A percentile compares a stretch with the other conserved stretches of the same genome.
Evolutionary conservation across 306 rosid genomes (phyloP).

Genomic region (Lathyrus sativus): DNA sequence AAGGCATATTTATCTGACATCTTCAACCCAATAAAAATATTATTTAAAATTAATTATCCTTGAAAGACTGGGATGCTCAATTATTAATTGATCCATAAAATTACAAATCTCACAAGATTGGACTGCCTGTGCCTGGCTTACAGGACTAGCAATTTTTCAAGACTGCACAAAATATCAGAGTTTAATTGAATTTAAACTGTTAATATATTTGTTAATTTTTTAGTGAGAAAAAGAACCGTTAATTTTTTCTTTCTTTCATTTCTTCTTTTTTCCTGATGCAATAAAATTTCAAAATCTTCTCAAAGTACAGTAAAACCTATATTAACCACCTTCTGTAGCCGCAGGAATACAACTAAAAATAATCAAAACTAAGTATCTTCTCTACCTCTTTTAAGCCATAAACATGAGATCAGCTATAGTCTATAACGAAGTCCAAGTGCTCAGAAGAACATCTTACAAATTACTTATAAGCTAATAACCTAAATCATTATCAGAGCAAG

Average conservation of each 20-base stretch:
- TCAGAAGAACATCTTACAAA: constrained; percentile 24
- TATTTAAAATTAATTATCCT: background rate
- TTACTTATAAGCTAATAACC: constrained; percentile 22
- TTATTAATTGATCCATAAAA: constrained; percentile 15
- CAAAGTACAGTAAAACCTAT: constrained; percentile 4
- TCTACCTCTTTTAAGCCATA: constrained; percentile 19
- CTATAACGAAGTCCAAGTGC: constrained; percentile 10
- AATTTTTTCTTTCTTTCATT: background rate
- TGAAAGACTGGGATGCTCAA: constrained; percentile 14
- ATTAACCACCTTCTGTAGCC: constrained; percentile 16
- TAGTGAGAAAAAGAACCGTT: background rate
- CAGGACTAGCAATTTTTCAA: constrained; percentile 16
- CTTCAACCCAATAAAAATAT: constrained; percentile 28
- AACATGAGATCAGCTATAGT: constrained; percentile 17
- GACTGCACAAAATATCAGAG: constrained; percentile 15
- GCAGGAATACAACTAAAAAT: constrained; percentile 25
- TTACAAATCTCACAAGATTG: constrained; percentile 16
- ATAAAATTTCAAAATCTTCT: constrained; percentile 22
- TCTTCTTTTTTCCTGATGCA: background rate
- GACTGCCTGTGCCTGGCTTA: constrained; percentile 5
- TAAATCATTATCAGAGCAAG: constrained; percentile 21
- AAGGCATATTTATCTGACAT: constrained; percentile 28
- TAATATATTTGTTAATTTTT: background rate
- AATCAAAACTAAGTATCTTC: constrained; percentile 22
- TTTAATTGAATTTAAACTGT: constrained; percentile 20